phyloP scores from a whole-genome alignment of 148 eudicot species.

The Salicornia ramosissima region DNA sequence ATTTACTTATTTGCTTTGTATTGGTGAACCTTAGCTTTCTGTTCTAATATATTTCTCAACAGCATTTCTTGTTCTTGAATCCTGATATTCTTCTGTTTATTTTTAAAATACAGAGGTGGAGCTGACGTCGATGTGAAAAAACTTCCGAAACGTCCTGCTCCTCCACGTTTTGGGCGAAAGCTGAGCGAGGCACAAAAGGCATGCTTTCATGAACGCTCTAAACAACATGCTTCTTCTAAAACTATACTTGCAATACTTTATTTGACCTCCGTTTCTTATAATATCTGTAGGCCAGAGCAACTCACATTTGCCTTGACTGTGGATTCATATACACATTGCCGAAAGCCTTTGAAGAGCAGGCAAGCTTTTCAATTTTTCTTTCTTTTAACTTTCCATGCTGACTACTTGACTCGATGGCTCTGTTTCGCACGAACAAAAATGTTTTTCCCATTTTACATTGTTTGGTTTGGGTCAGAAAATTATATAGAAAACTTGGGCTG shows the following conservation, averaged over 20 bases:
- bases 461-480: too few relatives aligned
- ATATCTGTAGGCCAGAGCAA: slow-evolving; percentile 69
- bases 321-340: slow-evolving; percentile 75
- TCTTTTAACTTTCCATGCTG: background rate
- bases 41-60: background rate
- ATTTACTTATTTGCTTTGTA: too few relatives aligned
- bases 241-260: background rate
- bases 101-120: slow-evolving; percentile 65
- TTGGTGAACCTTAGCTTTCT: background rate
- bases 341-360: slow-evolving; percentile 92
- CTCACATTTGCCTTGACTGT: slow-evolving; percentile 95
- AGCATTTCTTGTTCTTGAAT: background rate
- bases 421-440: too few relatives aligned
- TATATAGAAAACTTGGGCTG: too few relatives aligned
- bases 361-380: slow-evolving; percentile 25
- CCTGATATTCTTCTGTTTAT: background rate
- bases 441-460: too few relatives aligned
- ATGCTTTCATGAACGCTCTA: slow-evolving; percentile 18
- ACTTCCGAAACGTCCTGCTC: slow-evolving; percentile 87
- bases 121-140: slow-evolving; percentile 80
- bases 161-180: slow-evolving; percentile 92
- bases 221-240: background rate
- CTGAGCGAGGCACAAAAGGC: slow-evolving; percentile 84
- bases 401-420: too few relatives aligned
- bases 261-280: background rate